Percentiles rank a stretch among this genome's conserved stretches.
phyloP scores from a whole-genome alignment of 176 grass and related monocot species.

The Triticum urartu region DNA sequence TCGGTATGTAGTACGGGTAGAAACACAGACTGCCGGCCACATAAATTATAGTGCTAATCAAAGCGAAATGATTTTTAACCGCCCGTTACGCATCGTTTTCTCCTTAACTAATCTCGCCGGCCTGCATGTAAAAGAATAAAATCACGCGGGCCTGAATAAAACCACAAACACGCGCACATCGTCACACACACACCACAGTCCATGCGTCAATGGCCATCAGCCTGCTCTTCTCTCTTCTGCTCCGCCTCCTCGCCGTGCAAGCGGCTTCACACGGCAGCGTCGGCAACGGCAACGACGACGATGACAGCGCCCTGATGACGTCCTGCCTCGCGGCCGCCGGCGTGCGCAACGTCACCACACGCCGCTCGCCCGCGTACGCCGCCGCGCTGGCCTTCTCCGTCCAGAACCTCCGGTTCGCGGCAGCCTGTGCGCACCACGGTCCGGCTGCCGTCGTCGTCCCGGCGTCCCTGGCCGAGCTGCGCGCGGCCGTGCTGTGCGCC shows the following conservation, averaged over 20 bases:
- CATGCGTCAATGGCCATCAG: conserved; percentile 19
- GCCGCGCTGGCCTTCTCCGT: conserved; percentile 46
- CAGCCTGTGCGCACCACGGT: not conserved
- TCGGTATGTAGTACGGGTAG: not conserved
- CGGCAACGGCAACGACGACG: not conserved
- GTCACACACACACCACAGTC: not conserved
- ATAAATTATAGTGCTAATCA: not conserved
- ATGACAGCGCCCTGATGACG: not conserved
- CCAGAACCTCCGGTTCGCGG: conserved; percentile 75
- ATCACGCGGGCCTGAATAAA: not conserved
- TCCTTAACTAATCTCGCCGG: not conserved
- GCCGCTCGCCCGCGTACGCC: conserved; percentile 12
- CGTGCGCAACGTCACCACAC: conserved; percentile 61
- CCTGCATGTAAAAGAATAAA: not conserved
- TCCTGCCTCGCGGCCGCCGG: conserved; percentile 52
- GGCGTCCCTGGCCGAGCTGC: conserved; percentile 28
- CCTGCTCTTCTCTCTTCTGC: not conserved
- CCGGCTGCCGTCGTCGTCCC: conserved; percentile 57
- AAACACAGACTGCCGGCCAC: conserved; percentile 16
- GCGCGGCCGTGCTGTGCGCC: conserved; percentile 42
- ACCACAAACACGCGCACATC: not conserved
- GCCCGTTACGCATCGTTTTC: not conserved
- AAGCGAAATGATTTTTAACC: not conserved
- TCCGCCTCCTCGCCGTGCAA: conserved; percentile 26
- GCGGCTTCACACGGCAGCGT: not conserved